Evolutionary conservation across 768 basidiomycete genomes (phyloP), one percentile per base, ranked within the genome.

Genomic region (Boletus coccyginus): DNA sequence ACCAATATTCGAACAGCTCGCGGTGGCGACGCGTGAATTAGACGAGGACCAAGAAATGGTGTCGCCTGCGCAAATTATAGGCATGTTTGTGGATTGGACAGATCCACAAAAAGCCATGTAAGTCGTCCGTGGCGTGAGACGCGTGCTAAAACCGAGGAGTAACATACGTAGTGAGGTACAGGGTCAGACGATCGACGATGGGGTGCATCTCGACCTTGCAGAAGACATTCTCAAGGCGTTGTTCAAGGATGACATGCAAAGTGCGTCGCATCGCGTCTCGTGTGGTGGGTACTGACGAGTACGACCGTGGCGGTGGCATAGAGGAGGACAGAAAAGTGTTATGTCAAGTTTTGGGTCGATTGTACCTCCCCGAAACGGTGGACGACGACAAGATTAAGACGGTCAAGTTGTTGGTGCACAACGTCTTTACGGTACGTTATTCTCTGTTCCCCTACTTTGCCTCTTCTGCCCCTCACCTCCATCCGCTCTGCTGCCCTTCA

Each of bases 11-110:
- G 81, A 86, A 42, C 75, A 84, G 43, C 79, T 89, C 12, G 72
- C 78, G 5, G 73, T 77, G 16, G 76, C 83, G 46, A 80, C 84
- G 52, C 81, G 80, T 19, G 85, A 87, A 14, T 69, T 86, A 24
- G 90, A 90, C 4, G 87, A 87, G 1, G 86, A 83, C 45, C 82
- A 88, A 63, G 82, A 85, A 41, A 89, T 90, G 85, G 81, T 92
- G 12, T 73, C 81, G 0, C 83, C 88, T 0, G 73, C 82, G 19
- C 89, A 92, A 64, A 85, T 92, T 55, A 86, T 84, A 0, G 74
- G 86, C n/a, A 80, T 94, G 72, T 79, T 95, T 65, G 78, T 88
- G 3, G 92, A 94, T 61, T 96, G 94, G 93, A 91, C 89, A 5
- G 88, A 95, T 66, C 89, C 92, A 0, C 78, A 83, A 65, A 92